Percentiles rank a stretch among this genome's conserved stretches.
Conservation (phyloP, 2,329 filamentous ascomycete species). For the Aspergillus spinulosporus region DNA sequence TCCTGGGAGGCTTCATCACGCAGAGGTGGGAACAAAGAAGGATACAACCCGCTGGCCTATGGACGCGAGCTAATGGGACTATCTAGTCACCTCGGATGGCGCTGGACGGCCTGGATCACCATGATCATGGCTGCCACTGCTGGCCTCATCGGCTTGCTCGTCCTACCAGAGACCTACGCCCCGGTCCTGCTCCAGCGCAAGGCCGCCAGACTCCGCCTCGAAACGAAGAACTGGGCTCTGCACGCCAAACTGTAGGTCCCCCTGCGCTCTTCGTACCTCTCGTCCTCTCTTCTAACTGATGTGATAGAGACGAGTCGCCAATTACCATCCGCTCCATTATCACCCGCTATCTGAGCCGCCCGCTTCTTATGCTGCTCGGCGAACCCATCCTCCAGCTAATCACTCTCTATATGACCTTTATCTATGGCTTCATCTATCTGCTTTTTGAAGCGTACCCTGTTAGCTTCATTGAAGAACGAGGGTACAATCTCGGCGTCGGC, state of each 20-base stretch:
- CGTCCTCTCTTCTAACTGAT: not conserved
- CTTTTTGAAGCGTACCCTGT: slow-evolving; percentile 88
- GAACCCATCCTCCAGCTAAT: slow-evolving; percentile 45
- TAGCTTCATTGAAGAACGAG: slow-evolving; percentile 69
- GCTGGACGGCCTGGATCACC: slow-evolving; percentile 60
- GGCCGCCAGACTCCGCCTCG: slow-evolving; percentile 49
- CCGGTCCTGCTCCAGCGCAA: slow-evolving; percentile 50
- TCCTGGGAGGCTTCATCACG: slow-evolving; percentile 54
- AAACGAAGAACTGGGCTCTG: slow-evolving; percentile 50
- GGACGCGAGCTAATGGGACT: not conserved
- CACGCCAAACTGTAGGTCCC: slow-evolving; percentile 37
- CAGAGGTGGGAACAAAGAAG: slow-evolving; percentile 21
- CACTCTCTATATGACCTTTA: slow-evolving; percentile 60
- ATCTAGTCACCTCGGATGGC: slow-evolving; percentile 51
- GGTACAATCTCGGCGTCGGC: slow-evolving; percentile 69
- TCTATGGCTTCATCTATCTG: slow-evolving; percentile 81
- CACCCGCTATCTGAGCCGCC: slow-evolving; percentile 43
- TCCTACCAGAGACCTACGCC: slow-evolving; percentile 53
- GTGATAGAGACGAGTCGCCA: slow-evolving; percentile 36
- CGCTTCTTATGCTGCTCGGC: slow-evolving; percentile 44
- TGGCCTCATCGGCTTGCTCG: slow-evolving; percentile 44
- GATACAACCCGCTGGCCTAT: too few species aligned
- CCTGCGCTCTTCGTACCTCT: too few species aligned
- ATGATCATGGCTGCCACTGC: slow-evolving; percentile 50
- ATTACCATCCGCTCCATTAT: slow-evolving; percentile 37